Base-by-base conservation (phyloP, 768 basidiomycete species). In the Lanmaoa rubissima region DNA sequence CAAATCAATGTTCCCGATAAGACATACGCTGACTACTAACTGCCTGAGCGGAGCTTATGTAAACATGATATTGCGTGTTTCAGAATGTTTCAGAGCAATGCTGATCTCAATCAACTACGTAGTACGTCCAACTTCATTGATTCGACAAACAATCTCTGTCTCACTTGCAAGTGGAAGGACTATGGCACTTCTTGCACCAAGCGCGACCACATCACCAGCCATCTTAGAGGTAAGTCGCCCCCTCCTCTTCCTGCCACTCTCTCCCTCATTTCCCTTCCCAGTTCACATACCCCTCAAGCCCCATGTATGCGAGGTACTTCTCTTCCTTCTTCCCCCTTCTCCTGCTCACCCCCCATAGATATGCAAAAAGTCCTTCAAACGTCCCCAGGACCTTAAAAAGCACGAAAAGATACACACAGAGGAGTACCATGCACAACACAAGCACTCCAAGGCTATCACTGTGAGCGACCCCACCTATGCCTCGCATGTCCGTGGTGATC, bases 381-480 rank as follows among this genome's bases (percentile, higher is more conserved):
- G 97, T 6, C 97, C 97, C 0, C 97, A 99, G 74, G 97, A 99
- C 73, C 83, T 99, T 71, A 98, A 98, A 79, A 99, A 99, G 76
- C 97, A 99, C 73, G 97, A 99, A 75, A 95, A 98, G 74, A 99
- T 99, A 19, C 97, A 99, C 70, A 98, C 97, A 5, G 94, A 97
- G 66, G 97, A 98, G 69, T 97, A 99, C 70, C 96, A 97, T 66
- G 86, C 83, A 17, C 87, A 93, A 68, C 97, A 98, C 79, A 96
- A 94, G 71, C 94, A 97, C 66, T 97, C 94, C 24, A 98, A 98
- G 73, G 97, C 97, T 6, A 87, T 96, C 69, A 95, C 94, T 60
- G 86, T 96, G 59, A 78, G 78, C 50, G 92, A 94, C 69, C 87
- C 90, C 10, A 73, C 74, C 21, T 92, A 86, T 73, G 78, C 81